Evolutionary conservation across 2,329 filamentous ascomycete genomes (phyloP).

Genomic region (Pezicula neosporulosa): DNA sequence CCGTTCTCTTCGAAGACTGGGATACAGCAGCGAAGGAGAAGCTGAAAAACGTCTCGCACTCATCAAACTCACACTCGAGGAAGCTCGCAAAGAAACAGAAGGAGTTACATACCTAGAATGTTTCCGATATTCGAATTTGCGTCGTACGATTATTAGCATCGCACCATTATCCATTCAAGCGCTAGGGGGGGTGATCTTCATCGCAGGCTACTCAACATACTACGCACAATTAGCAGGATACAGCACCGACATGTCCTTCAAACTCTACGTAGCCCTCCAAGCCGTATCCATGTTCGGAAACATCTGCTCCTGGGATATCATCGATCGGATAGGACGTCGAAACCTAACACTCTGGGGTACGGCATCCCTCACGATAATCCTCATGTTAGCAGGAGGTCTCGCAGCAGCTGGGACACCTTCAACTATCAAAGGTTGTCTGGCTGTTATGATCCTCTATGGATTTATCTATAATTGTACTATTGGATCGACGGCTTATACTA

Average conservation of each 20-base stretch:
- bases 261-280: neutral
- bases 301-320: neutral
- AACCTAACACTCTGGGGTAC: neutral
- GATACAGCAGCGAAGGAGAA: constrained; percentile 20
- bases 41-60: constrained; percentile 26
- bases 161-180: constrained; percentile 13
- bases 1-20: constrained; percentile 30
- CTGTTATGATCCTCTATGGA: neutral
- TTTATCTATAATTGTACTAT: neutral
- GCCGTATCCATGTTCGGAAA: neutral
- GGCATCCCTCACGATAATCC: neutral
- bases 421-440: neutral
- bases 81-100: constrained; percentile 9
- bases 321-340: neutral
- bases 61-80: constrained; percentile 17
- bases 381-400: neutral
- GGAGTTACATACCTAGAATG: constrained; percentile 18
- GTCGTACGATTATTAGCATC: constrained; percentile 9
- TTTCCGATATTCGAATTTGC: constrained; percentile 6
- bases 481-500: neutral
- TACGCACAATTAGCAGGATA: neutral
- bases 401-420: neutral
- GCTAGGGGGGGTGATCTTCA: constrained; percentile 17
- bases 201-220: constrained; percentile 32
- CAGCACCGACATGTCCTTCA: neutral